These are phyloP conservation scores for Chytriomyces sp. DNA, from an alignment of 192 early-diverging fungal genomes.

Conservation along the genomic window DNA sequence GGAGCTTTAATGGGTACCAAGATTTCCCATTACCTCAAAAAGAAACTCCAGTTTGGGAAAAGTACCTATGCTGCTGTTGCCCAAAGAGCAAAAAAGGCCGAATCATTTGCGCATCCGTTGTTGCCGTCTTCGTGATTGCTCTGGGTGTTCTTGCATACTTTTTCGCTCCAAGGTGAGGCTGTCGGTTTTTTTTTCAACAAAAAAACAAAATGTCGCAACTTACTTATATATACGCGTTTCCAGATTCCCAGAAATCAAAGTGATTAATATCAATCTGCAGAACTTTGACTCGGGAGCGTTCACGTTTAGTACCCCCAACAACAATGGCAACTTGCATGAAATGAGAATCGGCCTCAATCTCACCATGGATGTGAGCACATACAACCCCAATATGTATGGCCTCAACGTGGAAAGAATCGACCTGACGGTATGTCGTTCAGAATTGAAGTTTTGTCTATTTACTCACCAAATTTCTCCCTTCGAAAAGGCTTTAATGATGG, in stretches of 20 bases:
- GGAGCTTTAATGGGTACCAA: no score
- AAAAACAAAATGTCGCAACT: background rate
- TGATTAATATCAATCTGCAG: slow-evolving; percentile 22
- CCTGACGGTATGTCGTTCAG: background rate
- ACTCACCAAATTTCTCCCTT: background rate
- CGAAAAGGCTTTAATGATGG: slow-evolving; percentile 22
- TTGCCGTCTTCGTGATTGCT: background rate
- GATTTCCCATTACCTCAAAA: no score
- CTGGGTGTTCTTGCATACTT: slow-evolving; percentile 1
- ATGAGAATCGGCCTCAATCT: slow-evolving; percentile 18
- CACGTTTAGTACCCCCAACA: slow-evolving; percentile 17
- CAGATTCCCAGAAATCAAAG: slow-evolving; percentile 34
- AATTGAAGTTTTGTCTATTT: background rate
- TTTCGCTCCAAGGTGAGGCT: slow-evolving; percentile 16
- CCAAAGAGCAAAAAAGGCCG: background rate
- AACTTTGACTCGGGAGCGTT: slow-evolving; percentile 18
- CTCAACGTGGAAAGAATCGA: slow-evolving; percentile 32
- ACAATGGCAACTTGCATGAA: slow-evolving; percentile 28
- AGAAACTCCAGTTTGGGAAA: background rate
- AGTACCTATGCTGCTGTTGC: slow-evolving; percentile 20
- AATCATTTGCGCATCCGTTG: background rate
- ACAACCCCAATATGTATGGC: slow-evolving; percentile 36
- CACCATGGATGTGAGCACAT: slow-evolving; percentile 23
- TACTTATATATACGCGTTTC: background rate
- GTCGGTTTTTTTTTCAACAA: background rate